A percentile compares a stretch with the other conserved stretches of the same genome.
phyloP scores from a whole-genome alignment of 768 basidiomycete genomes.

The Dentipellis sp. region DNA sequence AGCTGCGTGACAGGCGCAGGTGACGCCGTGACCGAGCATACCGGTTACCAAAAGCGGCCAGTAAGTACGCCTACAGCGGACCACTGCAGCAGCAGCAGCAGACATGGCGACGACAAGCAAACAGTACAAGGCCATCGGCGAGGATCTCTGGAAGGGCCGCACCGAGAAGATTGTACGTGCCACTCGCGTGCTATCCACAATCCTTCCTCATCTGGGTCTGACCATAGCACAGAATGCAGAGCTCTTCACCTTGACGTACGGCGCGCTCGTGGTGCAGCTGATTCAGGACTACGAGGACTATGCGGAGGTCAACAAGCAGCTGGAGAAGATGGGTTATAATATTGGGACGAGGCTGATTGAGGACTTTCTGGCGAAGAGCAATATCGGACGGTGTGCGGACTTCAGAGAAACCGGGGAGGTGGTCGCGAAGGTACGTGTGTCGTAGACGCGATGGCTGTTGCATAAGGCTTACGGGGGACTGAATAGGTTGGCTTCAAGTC shows the following conservation, averaged over 20 bases:
- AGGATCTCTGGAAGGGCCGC: conserved; percentile 92
- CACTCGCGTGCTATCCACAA: background rate
- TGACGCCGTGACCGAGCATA: background rate
- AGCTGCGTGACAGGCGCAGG: background rate
- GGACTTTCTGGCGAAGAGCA: conserved; percentile 91
- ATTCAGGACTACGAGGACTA: conserved; percentile 99
- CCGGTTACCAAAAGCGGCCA: background rate
- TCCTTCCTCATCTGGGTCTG: conserved; percentile 14
- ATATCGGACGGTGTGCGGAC: conserved; percentile 85
- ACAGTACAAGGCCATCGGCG: conserved; percentile 82
- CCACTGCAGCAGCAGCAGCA: background rate
- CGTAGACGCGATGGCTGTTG: no score
- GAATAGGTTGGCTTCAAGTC: conserved; percentile 93
- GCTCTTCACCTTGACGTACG: conserved; percentile 93
- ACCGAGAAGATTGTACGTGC: conserved; percentile 87
- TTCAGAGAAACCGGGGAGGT: conserved; percentile 95
- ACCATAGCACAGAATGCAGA: conserved; percentile 74
- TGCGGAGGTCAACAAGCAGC: conserved; percentile 87
- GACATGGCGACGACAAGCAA: conserved; percentile 67
- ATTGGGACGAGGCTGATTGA: conserved; percentile 95
- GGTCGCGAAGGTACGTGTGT: conserved; percentile 67
- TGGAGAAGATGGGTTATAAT: conserved; percentile 99
- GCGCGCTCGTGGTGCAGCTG: conserved; percentile 94
- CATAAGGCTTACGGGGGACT: background rate
- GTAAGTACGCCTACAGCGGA: background rate